Conservation (phyloP, 202 grass and related monocot genomes). For the Panicum virgatum region DNA sequence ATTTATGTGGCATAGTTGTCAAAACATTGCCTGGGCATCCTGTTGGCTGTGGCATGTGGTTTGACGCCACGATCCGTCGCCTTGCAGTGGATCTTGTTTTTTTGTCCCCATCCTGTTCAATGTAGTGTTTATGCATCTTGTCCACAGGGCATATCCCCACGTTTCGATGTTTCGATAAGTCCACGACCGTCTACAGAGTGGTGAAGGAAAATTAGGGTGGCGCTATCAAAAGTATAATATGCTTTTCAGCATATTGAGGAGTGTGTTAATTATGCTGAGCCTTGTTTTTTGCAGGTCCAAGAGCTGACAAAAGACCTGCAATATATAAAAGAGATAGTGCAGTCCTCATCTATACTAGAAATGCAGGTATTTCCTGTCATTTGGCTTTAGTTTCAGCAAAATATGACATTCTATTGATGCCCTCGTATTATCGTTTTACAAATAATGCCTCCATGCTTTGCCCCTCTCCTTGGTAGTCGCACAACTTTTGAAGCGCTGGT, state of each 20-base stretch:
- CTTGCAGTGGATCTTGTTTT: background rate
- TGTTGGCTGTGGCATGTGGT: background rate
- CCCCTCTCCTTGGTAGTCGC: background rate
- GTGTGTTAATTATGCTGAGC: background rate
- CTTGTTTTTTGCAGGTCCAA: conserved; percentile 54
- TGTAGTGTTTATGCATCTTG: background rate
- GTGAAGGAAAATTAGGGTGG: background rate
- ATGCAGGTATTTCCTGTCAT: conserved; percentile 46
- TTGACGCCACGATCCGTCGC: background rate
- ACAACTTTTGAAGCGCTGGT: background rate
- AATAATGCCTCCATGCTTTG: background rate
- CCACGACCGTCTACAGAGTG: background rate
- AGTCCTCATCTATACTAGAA: conserved; percentile 73
- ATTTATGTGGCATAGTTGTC: conserved; percentile 3
- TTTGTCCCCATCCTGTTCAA: background rate
- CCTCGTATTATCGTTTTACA: background rate
- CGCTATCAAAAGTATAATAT: background rate
- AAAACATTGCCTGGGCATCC: background rate
- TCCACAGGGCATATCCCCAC: background rate
- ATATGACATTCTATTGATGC: background rate
- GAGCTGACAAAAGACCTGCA: conserved; percentile 53
- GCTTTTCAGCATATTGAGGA: background rate
- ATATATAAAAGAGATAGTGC: conserved; percentile 66
- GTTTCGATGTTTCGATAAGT: background rate
- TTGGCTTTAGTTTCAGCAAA: conserved; percentile 2